These are phyloP conservation scores for Drechslerella stenobrocha DNA, from an alignment of 2,329 filamentous ascomycete species.

Conservation along the genomic window DNA sequence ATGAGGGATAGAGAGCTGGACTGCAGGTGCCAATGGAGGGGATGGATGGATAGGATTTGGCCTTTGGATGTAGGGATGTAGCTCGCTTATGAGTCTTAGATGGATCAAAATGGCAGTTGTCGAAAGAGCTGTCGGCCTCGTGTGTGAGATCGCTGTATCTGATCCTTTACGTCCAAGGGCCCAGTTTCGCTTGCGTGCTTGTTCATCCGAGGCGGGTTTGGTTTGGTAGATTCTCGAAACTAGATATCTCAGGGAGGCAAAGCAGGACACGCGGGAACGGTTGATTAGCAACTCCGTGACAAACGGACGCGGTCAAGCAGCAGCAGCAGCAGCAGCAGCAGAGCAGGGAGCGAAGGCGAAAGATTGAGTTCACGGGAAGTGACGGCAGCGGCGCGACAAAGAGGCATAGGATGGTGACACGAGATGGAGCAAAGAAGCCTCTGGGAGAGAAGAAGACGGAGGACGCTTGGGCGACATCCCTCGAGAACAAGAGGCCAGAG, in stretches of 20 bases:
- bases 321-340: conserved; percentile 42
- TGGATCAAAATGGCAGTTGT: conserved; percentile 43
- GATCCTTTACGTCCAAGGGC: conserved; percentile 36
- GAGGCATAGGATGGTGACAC: conserved; percentile 52
- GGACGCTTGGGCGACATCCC: conserved; percentile 20
- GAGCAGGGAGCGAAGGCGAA: conserved; percentile 42
- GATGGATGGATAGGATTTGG: conserved; percentile 48
- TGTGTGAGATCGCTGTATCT: conserved; percentile 27
- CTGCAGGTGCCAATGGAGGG: conserved; percentile 49
- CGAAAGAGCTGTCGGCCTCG: conserved; percentile 43
- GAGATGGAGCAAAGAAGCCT: conserved; percentile 51
- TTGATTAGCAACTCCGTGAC: background rate
- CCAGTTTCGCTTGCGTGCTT: conserved; percentile 23
- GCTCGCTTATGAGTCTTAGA: conserved; percentile 49
- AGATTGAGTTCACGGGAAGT: conserved; percentile 54
- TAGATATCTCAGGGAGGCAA: background rate
- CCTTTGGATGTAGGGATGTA: conserved; percentile 47
- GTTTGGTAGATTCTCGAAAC: background rate
- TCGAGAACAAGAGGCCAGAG: conserved; percentile 3
- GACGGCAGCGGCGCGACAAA: conserved; percentile 54
- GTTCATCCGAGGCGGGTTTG: background rate
- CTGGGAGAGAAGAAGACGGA: conserved; percentile 48
- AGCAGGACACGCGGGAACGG: conserved; percentile 1
- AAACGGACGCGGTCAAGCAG: conserved; percentile 4
- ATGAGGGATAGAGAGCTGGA: conserved; percentile 45